These are phyloP conservation scores for Fistulifera solaris DNA, from an alignment of 108 stramenopile genomes.

Conservation along the genomic window DNA sequence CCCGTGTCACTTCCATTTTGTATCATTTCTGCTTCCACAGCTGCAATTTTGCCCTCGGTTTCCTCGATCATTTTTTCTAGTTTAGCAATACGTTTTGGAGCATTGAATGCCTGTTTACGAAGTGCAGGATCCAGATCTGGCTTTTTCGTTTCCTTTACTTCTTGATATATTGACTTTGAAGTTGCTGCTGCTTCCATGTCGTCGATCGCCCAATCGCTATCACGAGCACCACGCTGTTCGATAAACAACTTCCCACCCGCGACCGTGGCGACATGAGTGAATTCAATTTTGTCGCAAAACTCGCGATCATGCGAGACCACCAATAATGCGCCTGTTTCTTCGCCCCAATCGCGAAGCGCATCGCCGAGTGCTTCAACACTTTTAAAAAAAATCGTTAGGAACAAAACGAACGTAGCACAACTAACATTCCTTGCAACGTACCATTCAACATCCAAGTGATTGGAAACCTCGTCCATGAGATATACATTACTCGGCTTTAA, in stretches of 20 bases:
- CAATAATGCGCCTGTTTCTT: constrained; percentile 66
- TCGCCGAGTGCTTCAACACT: constrained; percentile 74
- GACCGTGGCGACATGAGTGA: constrained; percentile 85
- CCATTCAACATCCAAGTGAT: constrained; percentile 50
- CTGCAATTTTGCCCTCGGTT: constrained; percentile 51
- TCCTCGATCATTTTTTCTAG: constrained; percentile 66
- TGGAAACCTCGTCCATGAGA: constrained; percentile 60
- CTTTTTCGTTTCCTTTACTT: not conserved
- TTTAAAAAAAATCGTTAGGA: not conserved
- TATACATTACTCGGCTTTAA: constrained; percentile 73
- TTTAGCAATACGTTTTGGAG: constrained; percentile 66
- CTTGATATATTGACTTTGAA: not conserved
- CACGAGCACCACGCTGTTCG: constrained; percentile 66
- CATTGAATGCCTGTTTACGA: constrained; percentile 75
- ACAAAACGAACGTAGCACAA: not conserved
- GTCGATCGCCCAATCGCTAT: constrained; percentile 56
- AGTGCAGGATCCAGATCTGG: constrained; percentile 12
- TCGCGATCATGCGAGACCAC: constrained; percentile 88
- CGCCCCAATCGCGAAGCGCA: constrained; percentile 66
- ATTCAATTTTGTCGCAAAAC: constrained; percentile 81
- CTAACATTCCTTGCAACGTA: constrained; percentile 9
- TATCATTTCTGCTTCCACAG: constrained; percentile 74
- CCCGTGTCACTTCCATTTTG: constrained; percentile 62
- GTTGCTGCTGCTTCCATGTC: constrained; percentile 9
- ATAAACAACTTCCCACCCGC: constrained; percentile 47